Conservation (phyloP, 306 rosid species). For the Spatholobus suberectus region DNA sequence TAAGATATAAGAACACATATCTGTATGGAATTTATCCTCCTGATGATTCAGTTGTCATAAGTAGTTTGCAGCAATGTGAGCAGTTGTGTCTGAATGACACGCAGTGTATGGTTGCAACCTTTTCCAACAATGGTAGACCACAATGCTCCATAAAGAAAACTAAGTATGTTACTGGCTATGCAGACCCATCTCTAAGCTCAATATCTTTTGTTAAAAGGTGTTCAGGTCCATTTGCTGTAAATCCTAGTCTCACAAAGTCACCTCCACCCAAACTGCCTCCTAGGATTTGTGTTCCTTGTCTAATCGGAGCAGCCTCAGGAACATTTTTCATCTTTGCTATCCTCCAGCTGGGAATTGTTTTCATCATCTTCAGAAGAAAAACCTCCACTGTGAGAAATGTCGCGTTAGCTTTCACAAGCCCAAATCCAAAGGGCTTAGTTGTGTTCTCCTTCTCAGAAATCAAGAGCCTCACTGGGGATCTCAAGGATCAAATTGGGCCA, state of each 20-base stretch:
- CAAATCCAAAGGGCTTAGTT: constrained; percentile 59
- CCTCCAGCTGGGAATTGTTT: constrained; percentile 66
- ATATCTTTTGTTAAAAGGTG: constrained; percentile 73
- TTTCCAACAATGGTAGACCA: constrained; percentile 69
- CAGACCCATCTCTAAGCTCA: constrained; percentile 66
- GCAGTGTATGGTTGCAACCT: constrained; percentile 68
- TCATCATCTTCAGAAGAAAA: constrained; percentile 59
- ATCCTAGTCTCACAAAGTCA: constrained; percentile 47
- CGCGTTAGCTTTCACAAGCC: constrained; percentile 41
- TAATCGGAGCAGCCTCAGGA: constrained; percentile 69
- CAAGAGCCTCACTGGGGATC: constrained; percentile 62
- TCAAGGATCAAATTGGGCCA: constrained; percentile 64
- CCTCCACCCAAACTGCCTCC: constrained; percentile 41
- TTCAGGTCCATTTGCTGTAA: constrained; percentile 72
- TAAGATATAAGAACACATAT: constrained; percentile 44
- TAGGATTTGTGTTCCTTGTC: constrained; percentile 59
- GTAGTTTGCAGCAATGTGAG: constrained; percentile 63
- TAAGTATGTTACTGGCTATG: constrained; percentile 64
- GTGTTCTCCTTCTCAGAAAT: constrained; percentile 67
- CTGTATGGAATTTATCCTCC: constrained; percentile 76
- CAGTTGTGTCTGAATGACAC: constrained; percentile 63
- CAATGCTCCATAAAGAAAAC: constrained; percentile 67
- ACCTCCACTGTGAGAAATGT: constrained; percentile 43
- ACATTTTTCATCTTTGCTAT: constrained; percentile 51
- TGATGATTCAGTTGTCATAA: constrained; percentile 47